Conservation (phyloP, 177 flowering plant genomes). For the Vitis hybrid region DNA sequence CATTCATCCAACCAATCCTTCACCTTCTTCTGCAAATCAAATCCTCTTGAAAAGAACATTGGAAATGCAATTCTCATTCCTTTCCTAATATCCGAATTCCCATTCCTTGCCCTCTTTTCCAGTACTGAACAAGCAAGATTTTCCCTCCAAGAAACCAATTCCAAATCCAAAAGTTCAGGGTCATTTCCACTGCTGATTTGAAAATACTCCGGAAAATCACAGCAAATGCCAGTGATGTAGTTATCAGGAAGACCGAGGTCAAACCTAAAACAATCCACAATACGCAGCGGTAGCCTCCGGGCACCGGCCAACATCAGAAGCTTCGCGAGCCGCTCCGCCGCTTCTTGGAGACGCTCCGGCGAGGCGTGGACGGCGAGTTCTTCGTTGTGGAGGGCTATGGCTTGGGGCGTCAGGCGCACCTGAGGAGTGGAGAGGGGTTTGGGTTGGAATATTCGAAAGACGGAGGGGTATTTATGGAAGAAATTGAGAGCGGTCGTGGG, state of each 20-base stretch:
- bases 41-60: slow-evolving; percentile 32
- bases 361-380: slow-evolving; percentile 21
- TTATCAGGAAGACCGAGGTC: slow-evolving; percentile 41
- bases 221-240: slow-evolving; percentile 26
- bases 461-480: slow-evolving; percentile 35
- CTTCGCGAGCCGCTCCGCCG: slow-evolving; percentile 30
- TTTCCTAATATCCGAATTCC: not conserved
- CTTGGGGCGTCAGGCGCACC: slow-evolving; percentile 33
- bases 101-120: slow-evolving; percentile 7
- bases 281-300: slow-evolving; percentile 24
- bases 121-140: slow-evolving; percentile 23
- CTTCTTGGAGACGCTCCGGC: slow-evolving; percentile 12
- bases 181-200: slow-evolving; percentile 11
- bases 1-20: slow-evolving; percentile 34
- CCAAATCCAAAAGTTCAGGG: slow-evolving; percentile 20
- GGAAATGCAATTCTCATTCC: slow-evolving; percentile 20
- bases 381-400: slow-evolving; percentile 28
- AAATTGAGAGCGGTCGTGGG: slow-evolving; percentile 38
- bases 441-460: slow-evolving; percentile 43
- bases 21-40: slow-evolving; percentile 34
- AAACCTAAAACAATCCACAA: slow-evolving; percentile 28
- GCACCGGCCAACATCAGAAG: slow-evolving; percentile 37
- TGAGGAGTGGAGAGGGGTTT: slow-evolving; percentile 25
- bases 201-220: slow-evolving; percentile 43
- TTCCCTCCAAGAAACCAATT: slow-evolving; percentile 32